These are phyloP conservation scores for Poronia punctata DNA, from an alignment of 495 filamentous ascomycete species.

Conservation along the genomic window DNA sequence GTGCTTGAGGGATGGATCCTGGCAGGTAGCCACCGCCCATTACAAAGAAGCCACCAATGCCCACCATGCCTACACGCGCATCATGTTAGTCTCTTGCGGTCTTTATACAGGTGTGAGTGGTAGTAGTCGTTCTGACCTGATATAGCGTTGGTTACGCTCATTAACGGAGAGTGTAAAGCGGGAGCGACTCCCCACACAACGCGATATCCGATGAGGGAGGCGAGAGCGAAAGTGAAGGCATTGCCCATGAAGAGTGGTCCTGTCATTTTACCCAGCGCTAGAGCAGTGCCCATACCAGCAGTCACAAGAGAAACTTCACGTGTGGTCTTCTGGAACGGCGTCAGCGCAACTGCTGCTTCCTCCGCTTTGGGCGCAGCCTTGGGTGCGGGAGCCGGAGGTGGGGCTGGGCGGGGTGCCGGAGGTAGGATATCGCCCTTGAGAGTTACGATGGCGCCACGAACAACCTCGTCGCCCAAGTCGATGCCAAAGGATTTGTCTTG, in stretches of 20 bases:
- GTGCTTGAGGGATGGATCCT: constrained; percentile 63
- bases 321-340: constrained; percentile 67
- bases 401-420: constrained; percentile 61
- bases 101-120: neutral
- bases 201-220: constrained; percentile 71
- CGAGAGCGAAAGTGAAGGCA: constrained; percentile 69
- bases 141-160: constrained; percentile 84
- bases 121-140: constrained; percentile 40
- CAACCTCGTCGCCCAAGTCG: constrained; percentile 71
- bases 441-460: constrained; percentile 71
- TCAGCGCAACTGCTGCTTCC: constrained; percentile 54
- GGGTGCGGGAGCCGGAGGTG: constrained; percentile 54
- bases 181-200: constrained; percentile 74
- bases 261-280: constrained; percentile 69
- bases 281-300: constrained; percentile 61
- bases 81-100: constrained; percentile 16
- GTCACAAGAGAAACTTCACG: constrained; percentile 64
- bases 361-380: constrained; percentile 47
- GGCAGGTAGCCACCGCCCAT: constrained; percentile 69
- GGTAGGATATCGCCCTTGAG: constrained; percentile 66
- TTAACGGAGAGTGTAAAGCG: constrained; percentile 71
- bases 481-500: constrained; percentile 66
- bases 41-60: constrained; percentile 74
- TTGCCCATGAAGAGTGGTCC: constrained; percentile 77
- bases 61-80: constrained; percentile 63